These are phyloP conservation scores for Leucosporidium yakuticum DNA, from an alignment of 768 basidiomycete species.

Conservation along the genomic window DNA sequence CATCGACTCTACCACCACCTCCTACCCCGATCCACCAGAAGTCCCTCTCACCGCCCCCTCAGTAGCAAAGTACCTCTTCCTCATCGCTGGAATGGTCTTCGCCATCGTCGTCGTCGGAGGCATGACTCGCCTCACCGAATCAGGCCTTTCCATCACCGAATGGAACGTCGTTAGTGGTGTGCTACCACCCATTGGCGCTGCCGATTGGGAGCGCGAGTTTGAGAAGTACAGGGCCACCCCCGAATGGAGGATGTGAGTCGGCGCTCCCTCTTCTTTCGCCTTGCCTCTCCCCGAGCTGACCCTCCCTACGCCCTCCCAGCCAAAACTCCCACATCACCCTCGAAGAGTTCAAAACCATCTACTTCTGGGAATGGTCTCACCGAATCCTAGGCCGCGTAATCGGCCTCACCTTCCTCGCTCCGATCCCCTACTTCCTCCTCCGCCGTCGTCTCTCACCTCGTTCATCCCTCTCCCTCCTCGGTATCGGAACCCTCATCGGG, in stretches of 20 bases:
- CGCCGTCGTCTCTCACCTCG: constrained; percentile 59
- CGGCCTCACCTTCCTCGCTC: constrained; percentile 66
- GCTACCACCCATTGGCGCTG: constrained; percentile 68
- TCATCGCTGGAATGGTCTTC: constrained; percentile 78
- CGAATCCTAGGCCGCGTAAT: constrained; percentile 84
- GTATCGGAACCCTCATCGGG: constrained; percentile 74
- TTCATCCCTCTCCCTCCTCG: constrained; percentile 60
- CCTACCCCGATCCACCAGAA: constrained; percentile 8
- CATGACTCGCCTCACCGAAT: constrained; percentile 92
- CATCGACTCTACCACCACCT: constrained; percentile 12
- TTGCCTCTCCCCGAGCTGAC: neutral
- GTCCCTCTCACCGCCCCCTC: constrained; percentile 30
- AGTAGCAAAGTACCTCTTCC: constrained; percentile 63
- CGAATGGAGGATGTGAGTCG: constrained; percentile 83
- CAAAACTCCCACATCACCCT: constrained; percentile 82
- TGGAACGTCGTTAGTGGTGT: constrained; percentile 90
- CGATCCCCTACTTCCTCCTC: constrained; percentile 37
- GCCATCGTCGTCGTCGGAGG: constrained; percentile 93
- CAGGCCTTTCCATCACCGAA: constrained; percentile 94
- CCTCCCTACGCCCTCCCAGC: constrained; percentile 47
- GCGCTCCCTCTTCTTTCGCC: neutral
- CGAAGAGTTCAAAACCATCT: constrained; percentile 90
- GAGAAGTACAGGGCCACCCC: constrained; percentile 90
- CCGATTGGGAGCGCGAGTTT: constrained; percentile 81
- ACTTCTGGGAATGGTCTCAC: constrained; percentile 98